Evolutionary conservation across 2,329 filamentous ascomycete genomes (phyloP), one percentile per base, ranked within the genome.

Genomic region (Colletotrichum liaoningense): DNA sequence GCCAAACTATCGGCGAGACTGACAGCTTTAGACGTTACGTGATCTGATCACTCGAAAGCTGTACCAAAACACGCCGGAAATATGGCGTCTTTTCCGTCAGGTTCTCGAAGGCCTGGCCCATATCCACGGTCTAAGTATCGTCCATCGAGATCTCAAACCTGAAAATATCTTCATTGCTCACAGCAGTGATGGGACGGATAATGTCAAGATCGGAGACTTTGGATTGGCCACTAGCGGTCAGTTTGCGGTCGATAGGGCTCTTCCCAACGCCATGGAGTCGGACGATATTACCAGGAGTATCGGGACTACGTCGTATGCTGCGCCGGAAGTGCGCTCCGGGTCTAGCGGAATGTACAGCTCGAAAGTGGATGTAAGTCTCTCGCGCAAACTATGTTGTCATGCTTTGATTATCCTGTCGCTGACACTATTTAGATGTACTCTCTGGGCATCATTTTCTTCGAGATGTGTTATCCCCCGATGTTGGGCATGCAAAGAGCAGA

Each of bases 181-280:
- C 52, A 86, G 88, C 28, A 81, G 86, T 3, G 96, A 98, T 78
- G 91, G 93, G 8, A 89, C 93, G 3, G 94, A 95, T 75, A 97
- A 97, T 77, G 95, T 97, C 49, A 97, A 97, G 77, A 98, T 99
- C 77, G 97, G 97, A 56, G 97, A 99, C 79, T 98, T 99, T 81
- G 97, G 97, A 5, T 87, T 99, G 46, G 97, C 97, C 22, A 98
- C 95, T 0, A 97, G 93, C 75, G 95, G 94, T 0, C 94, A 97
- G 78, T 92, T 93, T 76, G 88, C 91, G 2, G 83, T 88, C 5
- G 92, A 93, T 74, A 91, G 87, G 78, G 82, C 77, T 49, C 78
- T 82, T 3, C 77, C 81, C 8, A 84, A 82, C 52, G 78, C 74
- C 22, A 75, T 86, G 56, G 89, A 90, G 72, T 82, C 85, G 1